These are phyloP conservation scores for Metschnikowia proteae DNA, from an alignment of 805 yeast species.

Conservation along the genomic window DNA sequence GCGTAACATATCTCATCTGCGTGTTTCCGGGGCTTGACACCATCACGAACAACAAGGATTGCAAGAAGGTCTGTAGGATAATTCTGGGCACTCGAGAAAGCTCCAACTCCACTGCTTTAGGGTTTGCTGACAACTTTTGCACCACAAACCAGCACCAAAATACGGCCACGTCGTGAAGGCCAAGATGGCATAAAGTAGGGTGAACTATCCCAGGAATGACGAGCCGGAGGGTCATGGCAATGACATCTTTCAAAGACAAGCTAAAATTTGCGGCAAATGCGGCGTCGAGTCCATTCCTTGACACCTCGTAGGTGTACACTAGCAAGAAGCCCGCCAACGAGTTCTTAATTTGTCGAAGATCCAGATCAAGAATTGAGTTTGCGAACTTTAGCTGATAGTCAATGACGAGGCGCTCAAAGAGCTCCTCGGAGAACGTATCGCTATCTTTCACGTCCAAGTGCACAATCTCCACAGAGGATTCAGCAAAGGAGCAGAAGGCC, in stretches of 20 bases:
- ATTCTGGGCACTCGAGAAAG: slow-evolving; percentile 29
- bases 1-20: slow-evolving; percentile 40
- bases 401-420: slow-evolving; percentile 38
- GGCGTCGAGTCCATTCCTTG: slow-evolving; percentile 5
- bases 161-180: slow-evolving; percentile 27
- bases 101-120: slow-evolving; percentile 25
- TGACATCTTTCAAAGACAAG: slow-evolving; percentile 18
- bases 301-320: slow-evolving; percentile 15
- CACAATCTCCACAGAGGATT: slow-evolving; percentile 43
- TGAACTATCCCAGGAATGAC: slow-evolving; percentile 36
- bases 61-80: slow-evolving; percentile 30
- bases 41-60: slow-evolving; percentile 24
- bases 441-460: slow-evolving; percentile 6
- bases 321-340: slow-evolving; percentile 26
- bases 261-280: neutral
- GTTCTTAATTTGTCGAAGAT: slow-evolving; percentile 26
- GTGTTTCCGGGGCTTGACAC: slow-evolving; percentile 11
- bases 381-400: slow-evolving; percentile 39
- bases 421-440: slow-evolving; percentile 29
- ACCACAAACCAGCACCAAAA: slow-evolving; percentile 40
- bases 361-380: slow-evolving; percentile 23
- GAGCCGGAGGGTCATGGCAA: slow-evolving; percentile 24
- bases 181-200: slow-evolving; percentile 17
- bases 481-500: slow-evolving; percentile 33
- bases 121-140: slow-evolving; percentile 16